Base-by-base conservation (phyloP, 139 green algal species). In the Chlorella sp. region DNA sequence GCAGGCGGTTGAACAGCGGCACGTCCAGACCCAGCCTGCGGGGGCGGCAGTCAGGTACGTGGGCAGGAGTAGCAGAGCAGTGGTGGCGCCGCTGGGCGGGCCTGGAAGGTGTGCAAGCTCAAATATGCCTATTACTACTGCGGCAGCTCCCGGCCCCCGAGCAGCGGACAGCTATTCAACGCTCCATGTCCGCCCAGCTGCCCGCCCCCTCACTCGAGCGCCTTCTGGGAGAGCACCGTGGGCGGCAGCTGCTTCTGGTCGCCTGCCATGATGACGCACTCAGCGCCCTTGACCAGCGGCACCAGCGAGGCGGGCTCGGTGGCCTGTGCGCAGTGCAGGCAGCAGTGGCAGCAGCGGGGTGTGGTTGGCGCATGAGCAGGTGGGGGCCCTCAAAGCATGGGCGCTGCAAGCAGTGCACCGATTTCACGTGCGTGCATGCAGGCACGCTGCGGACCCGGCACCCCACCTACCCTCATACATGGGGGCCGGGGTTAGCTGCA, bases 241-340 rank as follows among this genome's bases (percentile, higher is more conserved):
- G 77, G 77, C 30, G 77, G 77, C 77, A 83, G 60, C 77, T 83
- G 77, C 26, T 43, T 17, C 60, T 83, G 95, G 86, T 99, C 97
- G 9, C 97, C 97, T 32, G 97, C 96, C 88, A 99, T 89, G 2
- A 99, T 92, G 9, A 94, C 92, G 65, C 91, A 95, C 80, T 97
- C 84, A 4, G 94, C 92, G 2, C 96, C 54, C 80, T 89, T 89
- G 19, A 95, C 88, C 64, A 99, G 90, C 0, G 97, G 91, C 38
- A 99, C 93, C 22, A 99, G 88, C 51, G 51, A 60, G 51, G 51
- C 51, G 51, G 51, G 34, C 90, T 92, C 32, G 17, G 64, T 36
- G 30, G 64, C 64, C n/a, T 34, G 64, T 32, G 7, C 1, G 32
- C 6, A 0, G 16, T 32, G 64, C 41, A 7, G 64, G 64, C 64